Percentiles rank a stretch among this genome's conserved stretches.
phyloP scores from a whole-genome alignment of 805 yeast genomes.

The Cyberlindnera euphorbiae region DNA sequence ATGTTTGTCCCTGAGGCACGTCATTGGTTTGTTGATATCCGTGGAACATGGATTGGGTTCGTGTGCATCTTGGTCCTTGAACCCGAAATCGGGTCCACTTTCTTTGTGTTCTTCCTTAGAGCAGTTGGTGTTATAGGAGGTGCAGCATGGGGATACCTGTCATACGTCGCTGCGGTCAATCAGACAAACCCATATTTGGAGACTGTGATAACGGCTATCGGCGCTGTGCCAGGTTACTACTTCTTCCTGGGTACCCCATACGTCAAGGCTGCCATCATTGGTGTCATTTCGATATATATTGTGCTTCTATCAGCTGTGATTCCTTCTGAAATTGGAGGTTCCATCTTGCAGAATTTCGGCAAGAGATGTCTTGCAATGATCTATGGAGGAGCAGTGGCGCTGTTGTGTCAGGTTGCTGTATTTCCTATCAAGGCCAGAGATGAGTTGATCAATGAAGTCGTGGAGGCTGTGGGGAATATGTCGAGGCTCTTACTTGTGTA shows the following conservation, averaged over 20 bases:
- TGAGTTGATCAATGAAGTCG: slow-evolving; percentile 37
- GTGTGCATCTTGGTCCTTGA: slow-evolving; percentile 46
- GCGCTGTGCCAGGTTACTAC: slow-evolving; percentile 43
- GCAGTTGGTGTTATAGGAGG: slow-evolving; percentile 44
- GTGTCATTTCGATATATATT: slow-evolving; percentile 41
- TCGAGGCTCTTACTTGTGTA: slow-evolving; percentile 34
- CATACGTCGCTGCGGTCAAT: slow-evolving; percentile 39
- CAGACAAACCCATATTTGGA: slow-evolving; percentile 39
- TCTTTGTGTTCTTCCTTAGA: slow-evolving; percentile 42
- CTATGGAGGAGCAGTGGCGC: slow-evolving; percentile 45
- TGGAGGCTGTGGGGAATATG: slow-evolving; percentile 35
- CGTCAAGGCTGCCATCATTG: slow-evolving; percentile 47
- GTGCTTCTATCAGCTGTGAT: slow-evolving; percentile 41
- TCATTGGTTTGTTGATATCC: slow-evolving; percentile 42
- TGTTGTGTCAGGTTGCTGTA: slow-evolving; percentile 39
- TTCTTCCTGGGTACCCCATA: slow-evolving; percentile 41
- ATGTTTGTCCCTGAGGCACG: slow-evolving; percentile 44
- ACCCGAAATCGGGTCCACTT: slow-evolving; percentile 47
- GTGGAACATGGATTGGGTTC: slow-evolving; percentile 52
- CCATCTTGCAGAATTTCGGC: slow-evolving; percentile 40
- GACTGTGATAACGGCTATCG: slow-evolving; percentile 37
- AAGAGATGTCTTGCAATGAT: slow-evolving; percentile 47
- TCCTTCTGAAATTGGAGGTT: slow-evolving; percentile 35
- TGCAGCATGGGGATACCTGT: slow-evolving; percentile 44
- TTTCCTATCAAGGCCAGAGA: slow-evolving; percentile 47